Base-by-base conservation (phyloP, 345 rosid genomes). In the Cardamine occulta region DNA sequence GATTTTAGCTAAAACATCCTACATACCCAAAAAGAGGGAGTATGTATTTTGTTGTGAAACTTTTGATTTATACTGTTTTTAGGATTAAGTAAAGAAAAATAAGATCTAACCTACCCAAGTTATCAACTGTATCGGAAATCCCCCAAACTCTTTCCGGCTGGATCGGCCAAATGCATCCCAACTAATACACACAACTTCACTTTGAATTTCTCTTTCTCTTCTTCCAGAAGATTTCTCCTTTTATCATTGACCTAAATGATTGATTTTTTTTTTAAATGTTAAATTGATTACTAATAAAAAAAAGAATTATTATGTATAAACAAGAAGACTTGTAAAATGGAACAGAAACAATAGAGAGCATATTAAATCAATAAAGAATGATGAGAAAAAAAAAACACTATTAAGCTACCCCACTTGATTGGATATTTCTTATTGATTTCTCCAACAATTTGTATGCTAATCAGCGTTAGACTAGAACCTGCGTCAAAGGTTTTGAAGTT, bases 71-170 rank as follows among this genome's bases (percentile, higher is more conserved):
- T 14, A 18, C 47, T 7, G 12, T 29, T 17, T 28, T 13, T 26
- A 23, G 40, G 15, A 66, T 44, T 57, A 48, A 66, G 66, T 58
- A 34, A 52, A 57, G 49, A 44, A 6, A 45, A 70, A 54, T 44
- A 70, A 34, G 51, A 76, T 76, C 74, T 61, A 68, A 76, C 74
- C 80, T 69, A 69, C 80, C 70, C 58, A 63, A 76, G 75, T 70
- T 70, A 55, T 63, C 53, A 63, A 53, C 63, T 76, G 60, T 45
- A 63, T 45, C 0, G 42, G 49, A 44, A 76, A 61, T 51, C 55
- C 51, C 47, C 73, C 45, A 67, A 66, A 48, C 52, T 58, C 60
- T 45, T 66, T 59, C 61, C 39, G 8, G 31, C n/a, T 75, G 56
- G 31, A 58, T 62, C 58, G 10, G 64, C 40, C 58, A 53, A 76